phyloP scores from a whole-genome alignment of 163 green algal species.

The Scenedesmus sp. region DNA sequence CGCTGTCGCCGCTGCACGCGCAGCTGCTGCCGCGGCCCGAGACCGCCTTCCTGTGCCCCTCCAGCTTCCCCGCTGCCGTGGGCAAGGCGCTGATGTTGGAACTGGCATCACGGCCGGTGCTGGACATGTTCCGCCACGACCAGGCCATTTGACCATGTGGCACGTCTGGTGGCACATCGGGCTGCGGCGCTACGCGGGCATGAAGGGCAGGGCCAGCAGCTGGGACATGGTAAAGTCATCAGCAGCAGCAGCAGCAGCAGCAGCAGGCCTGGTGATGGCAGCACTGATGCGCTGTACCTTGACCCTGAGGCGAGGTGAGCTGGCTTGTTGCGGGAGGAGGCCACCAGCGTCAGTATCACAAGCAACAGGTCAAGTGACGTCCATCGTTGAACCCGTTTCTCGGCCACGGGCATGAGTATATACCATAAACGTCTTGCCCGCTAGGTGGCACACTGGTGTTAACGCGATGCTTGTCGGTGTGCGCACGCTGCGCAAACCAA shows the following conservation, averaged over 20 bases:
- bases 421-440: too few relatives aligned
- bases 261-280: background rate
- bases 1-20: slow-evolving; percentile 11
- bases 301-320: slow-evolving; percentile 12
- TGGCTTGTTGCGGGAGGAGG: too few relatives aligned
- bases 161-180: slow-evolving; percentile 38
- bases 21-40: background rate
- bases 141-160: background rate
- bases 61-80: background rate
- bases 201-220: background rate
- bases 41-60: background rate
- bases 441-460: too few relatives aligned
- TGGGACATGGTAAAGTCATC: background rate
- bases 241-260: background rate
- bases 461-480: too few relatives aligned
- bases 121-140: slow-evolving; percentile 9
- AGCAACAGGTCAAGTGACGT: background rate
- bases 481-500: too few relatives aligned
- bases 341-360: too few relatives aligned
- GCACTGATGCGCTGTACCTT: slow-evolving; percentile 8
- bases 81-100: background rate
- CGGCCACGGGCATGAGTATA: too few relatives aligned
- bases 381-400: too few relatives aligned
- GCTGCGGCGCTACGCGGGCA: background rate
- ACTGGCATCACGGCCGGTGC: background rate